Conservation (phyloP, 352 stramenopile genomes). For the Pilasporangium apinafurcum region DNA sequence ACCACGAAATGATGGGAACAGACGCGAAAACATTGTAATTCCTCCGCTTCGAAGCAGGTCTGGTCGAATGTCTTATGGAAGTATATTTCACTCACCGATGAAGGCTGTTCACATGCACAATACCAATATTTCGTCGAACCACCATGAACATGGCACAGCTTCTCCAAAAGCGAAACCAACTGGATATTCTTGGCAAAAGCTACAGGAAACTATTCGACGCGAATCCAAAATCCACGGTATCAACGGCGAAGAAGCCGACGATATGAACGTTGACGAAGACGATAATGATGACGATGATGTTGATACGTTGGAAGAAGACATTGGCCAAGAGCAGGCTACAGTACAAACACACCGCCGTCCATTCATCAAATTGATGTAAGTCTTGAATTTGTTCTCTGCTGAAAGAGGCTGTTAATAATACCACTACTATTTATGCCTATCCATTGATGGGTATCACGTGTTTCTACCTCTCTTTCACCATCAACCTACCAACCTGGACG, state of each 20-base stretch:
- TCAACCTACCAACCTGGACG: conserved; percentile 8
- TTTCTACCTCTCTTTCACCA: conserved; percentile 11
- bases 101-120: too few species aligned
- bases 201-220: conserved; percentile 65
- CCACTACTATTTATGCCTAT: conserved; percentile 13
- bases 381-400: conserved; percentile 45
- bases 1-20: too few species aligned
- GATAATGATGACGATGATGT: conserved; percentile 8
- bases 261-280: conserved; percentile 16
- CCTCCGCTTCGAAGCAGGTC: too few species aligned
- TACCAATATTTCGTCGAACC: not conserved
- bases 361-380: conserved; percentile 42
- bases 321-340: too few species aligned
- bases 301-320: conserved; percentile 4
- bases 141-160: conserved; percentile 4
- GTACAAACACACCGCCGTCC: conserved; percentile 8
- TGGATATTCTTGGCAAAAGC: conserved; percentile 71
- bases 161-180: conserved; percentile 12
- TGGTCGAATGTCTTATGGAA: too few species aligned
- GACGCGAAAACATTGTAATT: too few species aligned
- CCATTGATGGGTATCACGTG: too few species aligned
- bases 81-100: too few species aligned
- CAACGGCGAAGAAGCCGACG: conserved; percentile 32
- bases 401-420: conserved; percentile 10
- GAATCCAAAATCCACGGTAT: conserved; percentile 65